These are phyloP conservation scores for Apiotrichum veenhuisii DNA, from an alignment of 1,284 basidiomycete species.

Conservation along the genomic window DNA sequence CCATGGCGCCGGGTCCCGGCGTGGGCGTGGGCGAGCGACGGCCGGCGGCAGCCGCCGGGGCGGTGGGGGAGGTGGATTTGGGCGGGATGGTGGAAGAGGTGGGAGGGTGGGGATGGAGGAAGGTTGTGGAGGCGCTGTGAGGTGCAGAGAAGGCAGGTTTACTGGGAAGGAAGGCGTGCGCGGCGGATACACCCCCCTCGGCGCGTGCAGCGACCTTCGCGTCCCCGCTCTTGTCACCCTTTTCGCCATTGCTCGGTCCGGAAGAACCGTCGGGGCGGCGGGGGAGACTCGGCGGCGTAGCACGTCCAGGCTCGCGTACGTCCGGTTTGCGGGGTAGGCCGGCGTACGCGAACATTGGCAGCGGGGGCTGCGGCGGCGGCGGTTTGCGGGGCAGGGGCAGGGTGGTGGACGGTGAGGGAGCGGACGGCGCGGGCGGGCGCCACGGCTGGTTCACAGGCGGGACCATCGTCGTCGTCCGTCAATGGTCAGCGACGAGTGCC, in stretches of 20 bases:
- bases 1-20: not conserved
- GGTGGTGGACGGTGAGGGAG: too few relatives aligned
- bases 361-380: not conserved
- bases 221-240: not conserved
- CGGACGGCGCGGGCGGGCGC: too few relatives aligned
- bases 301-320: not conserved
- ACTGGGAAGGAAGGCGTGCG: not conserved
- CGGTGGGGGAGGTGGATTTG: too few relatives aligned
- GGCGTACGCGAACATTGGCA: not conserved
- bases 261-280: not conserved
- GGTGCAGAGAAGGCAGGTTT: not conserved
- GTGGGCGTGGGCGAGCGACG: not conserved
- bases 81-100: too few relatives aligned
- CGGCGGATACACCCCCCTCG: not conserved
- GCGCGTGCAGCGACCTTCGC: too few relatives aligned
- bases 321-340: not conserved
- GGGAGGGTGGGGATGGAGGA: too few relatives aligned
- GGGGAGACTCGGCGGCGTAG: not conserved
- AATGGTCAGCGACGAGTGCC: not conserved
- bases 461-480: too few relatives aligned
- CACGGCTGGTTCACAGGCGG: too few relatives aligned
- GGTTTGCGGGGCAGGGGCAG: not conserved
- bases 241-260: too few relatives aligned
- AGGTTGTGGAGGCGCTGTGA: not conserved
- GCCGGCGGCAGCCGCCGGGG: too few relatives aligned